These are phyloP conservation scores for Halteria grandinella DNA, from an alignment of 73 alveolate genomes.

Conservation along the genomic window DNA sequence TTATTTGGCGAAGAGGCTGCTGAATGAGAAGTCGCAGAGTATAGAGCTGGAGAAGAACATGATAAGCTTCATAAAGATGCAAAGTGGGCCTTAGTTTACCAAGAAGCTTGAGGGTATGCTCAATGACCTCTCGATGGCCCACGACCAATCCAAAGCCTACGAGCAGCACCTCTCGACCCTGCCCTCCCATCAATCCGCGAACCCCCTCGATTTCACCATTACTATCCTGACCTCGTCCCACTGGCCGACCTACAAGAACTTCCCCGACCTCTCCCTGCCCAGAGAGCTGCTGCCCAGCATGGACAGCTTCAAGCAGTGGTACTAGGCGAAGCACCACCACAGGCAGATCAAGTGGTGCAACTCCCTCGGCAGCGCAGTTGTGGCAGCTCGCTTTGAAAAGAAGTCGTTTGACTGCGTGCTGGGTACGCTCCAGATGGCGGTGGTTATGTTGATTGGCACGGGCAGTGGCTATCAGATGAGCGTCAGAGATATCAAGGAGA, in stretches of 20 bases:
- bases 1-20: conserved; percentile 77
- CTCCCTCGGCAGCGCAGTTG: conserved; percentile 63
- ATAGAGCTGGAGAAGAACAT: conserved; percentile 72
- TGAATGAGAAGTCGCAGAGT: conserved; percentile 69
- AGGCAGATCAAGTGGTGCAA: conserved; percentile 76
- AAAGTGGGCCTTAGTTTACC: conserved; percentile 82
- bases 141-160: conserved; percentile 58
- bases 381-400: conserved; percentile 49
- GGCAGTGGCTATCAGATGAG: no score
- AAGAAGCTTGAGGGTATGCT: conserved; percentile 85
- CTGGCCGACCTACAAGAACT: conserved; percentile 80
- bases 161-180: no score
- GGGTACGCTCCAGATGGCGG: conserved; percentile 74
- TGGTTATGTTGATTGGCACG: no score
- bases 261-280: conserved; percentile 59
- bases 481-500: conserved; percentile 17
- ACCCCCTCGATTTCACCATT: conserved; percentile 38
- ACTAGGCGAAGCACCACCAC: conserved; percentile 65
- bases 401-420: conserved; percentile 63
- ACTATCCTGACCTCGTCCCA: conserved; percentile 72
- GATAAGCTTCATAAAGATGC: conserved; percentile 77
- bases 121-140: conserved; percentile 67
- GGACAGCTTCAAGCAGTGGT: conserved; percentile 63
- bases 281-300: conserved; percentile 62
- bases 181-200: no score